phyloP scores from a whole-genome alignment of 163 green algal genomes.

The Volvox carteri region DNA sequence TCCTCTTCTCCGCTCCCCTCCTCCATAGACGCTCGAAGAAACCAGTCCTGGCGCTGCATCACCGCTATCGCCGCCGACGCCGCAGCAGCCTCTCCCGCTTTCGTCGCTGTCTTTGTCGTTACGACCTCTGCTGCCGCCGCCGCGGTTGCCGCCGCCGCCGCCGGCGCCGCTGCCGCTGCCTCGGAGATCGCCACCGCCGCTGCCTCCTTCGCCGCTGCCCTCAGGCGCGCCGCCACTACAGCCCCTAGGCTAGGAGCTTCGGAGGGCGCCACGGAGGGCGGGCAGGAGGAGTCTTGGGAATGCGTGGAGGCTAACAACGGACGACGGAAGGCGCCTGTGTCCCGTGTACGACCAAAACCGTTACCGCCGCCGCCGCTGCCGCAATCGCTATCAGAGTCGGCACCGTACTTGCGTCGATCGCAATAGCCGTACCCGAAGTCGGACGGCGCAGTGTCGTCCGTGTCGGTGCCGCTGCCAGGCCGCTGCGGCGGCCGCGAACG shows the following conservation, averaged over 20 bases:
- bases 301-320: neutral
- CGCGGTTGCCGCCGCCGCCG: neutral
- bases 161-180: neutral
- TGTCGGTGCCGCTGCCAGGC: neutral
- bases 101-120: neutral
- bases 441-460: neutral
- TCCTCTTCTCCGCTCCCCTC: too few relatives aligned
- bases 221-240: neutral
- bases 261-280: slow-evolving; percentile 13
- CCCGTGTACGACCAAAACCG: neutral
- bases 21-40: too few relatives aligned
- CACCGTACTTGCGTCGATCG: neutral
- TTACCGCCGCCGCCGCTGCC: neutral
- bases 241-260: slow-evolving; percentile 27
- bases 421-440: neutral
- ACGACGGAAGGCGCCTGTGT: too few relatives aligned
- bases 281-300: neutral
- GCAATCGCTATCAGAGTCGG: neutral
- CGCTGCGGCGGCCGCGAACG: neutral
- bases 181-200: neutral
- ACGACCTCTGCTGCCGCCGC: neutral
- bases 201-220: neutral
- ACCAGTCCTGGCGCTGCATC: too few relatives aligned
- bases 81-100: neutral
- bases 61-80: neutral